A percentile compares a stretch with the other conserved stretches of the same genome.
These are phyloP conservation scores for Daldinia decipiens DNA, from an alignment of 495 filamentous ascomycete genomes.

Conservation along the genomic window DNA sequence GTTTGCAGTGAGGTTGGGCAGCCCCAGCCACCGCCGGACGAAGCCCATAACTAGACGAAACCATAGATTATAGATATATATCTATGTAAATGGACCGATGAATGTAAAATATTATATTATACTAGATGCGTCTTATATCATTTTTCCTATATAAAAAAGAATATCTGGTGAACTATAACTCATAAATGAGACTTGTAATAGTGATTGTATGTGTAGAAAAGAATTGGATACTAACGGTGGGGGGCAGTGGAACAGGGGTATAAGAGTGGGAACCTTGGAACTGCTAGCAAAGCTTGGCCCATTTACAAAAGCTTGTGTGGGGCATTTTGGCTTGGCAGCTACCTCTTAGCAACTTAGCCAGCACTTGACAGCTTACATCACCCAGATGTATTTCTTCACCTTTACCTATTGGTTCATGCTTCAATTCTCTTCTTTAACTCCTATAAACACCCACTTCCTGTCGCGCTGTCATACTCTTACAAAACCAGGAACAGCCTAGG, in stretches of 20 bases:
- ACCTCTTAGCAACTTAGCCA: background rate
- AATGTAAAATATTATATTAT: conserved; percentile 11
- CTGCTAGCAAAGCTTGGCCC: conserved; percentile 2
- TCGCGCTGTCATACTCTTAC: background rate
- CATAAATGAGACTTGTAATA: background rate
- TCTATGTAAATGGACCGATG: background rate
- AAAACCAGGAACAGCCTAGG: background rate
- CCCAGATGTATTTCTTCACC: background rate
- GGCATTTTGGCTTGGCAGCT: background rate
- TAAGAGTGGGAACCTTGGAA: conserved; percentile 6
- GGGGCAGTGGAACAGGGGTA: background rate
- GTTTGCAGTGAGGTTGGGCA: conserved; percentile 36
- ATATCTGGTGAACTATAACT: conserved; percentile 1
- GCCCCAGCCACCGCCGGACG: conserved; percentile 33
- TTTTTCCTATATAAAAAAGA: background rate
- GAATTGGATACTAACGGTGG: background rate
- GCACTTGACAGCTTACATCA: conserved; percentile 13
- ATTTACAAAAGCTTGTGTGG: conserved; percentile 6
- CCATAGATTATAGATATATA: conserved; percentile 3
- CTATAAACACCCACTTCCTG: background rate
- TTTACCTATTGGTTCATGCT: background rate
- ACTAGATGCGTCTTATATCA: conserved; percentile 1
- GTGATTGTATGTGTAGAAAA: background rate
- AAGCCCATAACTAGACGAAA: conserved; percentile 26
- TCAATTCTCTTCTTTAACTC: background rate